Conservation (phyloP, 2,329 filamentous ascomycete species). For the Talaromyces funiculosus region DNA sequence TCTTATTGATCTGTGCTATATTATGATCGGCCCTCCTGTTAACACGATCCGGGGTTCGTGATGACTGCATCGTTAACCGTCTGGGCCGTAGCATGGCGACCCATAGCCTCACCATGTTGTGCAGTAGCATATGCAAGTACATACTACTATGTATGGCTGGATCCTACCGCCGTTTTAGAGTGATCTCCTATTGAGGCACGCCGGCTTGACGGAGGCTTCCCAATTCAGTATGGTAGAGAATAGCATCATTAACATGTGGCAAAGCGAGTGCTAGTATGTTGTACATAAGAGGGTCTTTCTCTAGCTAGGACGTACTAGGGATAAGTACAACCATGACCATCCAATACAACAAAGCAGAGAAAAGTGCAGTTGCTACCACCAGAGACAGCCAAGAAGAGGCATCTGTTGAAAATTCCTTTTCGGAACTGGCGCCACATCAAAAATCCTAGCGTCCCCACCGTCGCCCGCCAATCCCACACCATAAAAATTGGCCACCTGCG, state of each 20-base stretch:
- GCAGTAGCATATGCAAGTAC: background rate
- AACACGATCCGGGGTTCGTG: background rate
- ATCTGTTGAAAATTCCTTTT: slow-evolving; percentile 11
- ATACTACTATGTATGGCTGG: background rate
- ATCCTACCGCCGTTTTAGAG: background rate
- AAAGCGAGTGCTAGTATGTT: background rate
- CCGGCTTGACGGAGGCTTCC: background rate
- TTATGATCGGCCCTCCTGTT: background rate
- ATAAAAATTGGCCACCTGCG: background rate
- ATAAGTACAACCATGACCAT: background rate
- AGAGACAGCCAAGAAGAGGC: background rate
- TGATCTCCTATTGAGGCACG: background rate
- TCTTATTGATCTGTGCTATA: background rate
- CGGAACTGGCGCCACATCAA: background rate
- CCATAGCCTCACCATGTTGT: background rate
- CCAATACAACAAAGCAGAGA: too few species aligned
- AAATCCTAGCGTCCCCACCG: background rate
- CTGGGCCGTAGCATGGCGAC: background rate
- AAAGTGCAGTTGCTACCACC: too few species aligned
- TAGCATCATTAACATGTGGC: background rate
- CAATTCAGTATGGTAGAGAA: background rate
- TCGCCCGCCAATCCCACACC: background rate
- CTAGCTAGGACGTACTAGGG: background rate
- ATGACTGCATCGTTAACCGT: background rate
- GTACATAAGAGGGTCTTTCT: background rate